Evolutionary conservation across 2,329 filamentous ascomycete species (phyloP), one percentile per base, ranked within the genome.

Genomic region (Tolypocladium sp.): DNA sequence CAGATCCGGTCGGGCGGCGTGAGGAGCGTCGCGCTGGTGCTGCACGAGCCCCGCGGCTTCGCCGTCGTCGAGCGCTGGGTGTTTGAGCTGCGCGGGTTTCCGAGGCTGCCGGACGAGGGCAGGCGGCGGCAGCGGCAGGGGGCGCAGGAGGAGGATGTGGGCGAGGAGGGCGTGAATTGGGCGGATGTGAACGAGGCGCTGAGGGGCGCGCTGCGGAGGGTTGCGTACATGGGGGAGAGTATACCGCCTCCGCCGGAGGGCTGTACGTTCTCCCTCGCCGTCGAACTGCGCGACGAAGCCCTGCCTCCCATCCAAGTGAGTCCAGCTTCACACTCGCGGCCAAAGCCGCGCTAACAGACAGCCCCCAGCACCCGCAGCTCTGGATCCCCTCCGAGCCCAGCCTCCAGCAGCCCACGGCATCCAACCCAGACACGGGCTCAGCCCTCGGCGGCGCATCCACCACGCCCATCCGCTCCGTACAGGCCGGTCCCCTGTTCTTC

Each of bases 251-350:
- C 92, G 27, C 88, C 89, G 0, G 73, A 78, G 2, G 81, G 82
- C 1, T 91, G 88, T 70, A 89, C 87, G 0, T 93, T 90, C 70
- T 90, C 88, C 0, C 71, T 93, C n/a, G 87, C 86, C 0, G 81
- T 93, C 46, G 90, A 93, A 71, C 70, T 92, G 63, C 83, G 82
- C 44, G 82, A 88, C 27, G 79, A 85, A 46, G 79, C 77, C 0
- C 73, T 80, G 13, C 77, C 82, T 12, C 85, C 84, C 0, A 83
- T 86, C 62, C 79, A 79, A 58, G 83, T 86, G 71, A 68, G 81
- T 56, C 25, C 74, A 25, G 51, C 41, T 20, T 35, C 44, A 38
- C 55, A 10, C 49, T 4, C 38, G 25, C 44, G 13, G 5, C 37
- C 41, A 12, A 15, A 20, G 37, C 10, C 13, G 7, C 3, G 22